Percentiles rank a stretch among this genome's conserved stretches.
phyloP scores from a whole-genome alignment of 2,329 filamentous ascomycete genomes.

The Aureobasidium sp. region DNA sequence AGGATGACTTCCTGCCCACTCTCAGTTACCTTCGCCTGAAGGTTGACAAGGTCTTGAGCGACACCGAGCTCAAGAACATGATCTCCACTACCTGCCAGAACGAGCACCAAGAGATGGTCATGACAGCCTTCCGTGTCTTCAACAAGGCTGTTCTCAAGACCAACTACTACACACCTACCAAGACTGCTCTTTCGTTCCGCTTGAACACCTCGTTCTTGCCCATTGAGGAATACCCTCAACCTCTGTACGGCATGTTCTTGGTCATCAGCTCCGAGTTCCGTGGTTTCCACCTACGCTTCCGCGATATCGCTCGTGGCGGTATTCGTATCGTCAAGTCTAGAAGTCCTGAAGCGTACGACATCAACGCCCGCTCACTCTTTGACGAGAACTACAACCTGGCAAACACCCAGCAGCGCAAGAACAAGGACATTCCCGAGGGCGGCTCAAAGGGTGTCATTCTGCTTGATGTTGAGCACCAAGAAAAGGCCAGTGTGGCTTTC shows the following conservation, averaged over 20 bases:
- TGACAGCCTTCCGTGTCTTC: constrained; percentile 94
- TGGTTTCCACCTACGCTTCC: constrained; percentile 94
- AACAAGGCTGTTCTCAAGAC: constrained; percentile 92
- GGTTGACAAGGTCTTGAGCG: constrained; percentile 65
- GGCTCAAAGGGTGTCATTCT: constrained; percentile 97
- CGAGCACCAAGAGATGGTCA: constrained; percentile 96
- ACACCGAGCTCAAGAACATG: constrained; percentile 62
- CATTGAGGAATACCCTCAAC: constrained; percentile 83
- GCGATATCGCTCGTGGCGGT: constrained; percentile 91
- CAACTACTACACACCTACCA: constrained; percentile 95
- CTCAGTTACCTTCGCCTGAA: constrained; percentile 58
- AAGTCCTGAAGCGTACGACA: constrained; percentile 89
- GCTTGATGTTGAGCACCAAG: constrained; percentile 86
- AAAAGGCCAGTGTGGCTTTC: constrained; percentile 84
- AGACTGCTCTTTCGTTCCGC: constrained; percentile 95
- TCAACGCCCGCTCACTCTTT: constrained; percentile 93
- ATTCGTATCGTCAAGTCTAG: constrained; percentile 98
- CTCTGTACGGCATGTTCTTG: constrained; percentile 95
- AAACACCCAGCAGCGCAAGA: constrained; percentile 98
- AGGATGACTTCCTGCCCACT: constrained; percentile 62
- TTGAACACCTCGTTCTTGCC: constrained; percentile 84
- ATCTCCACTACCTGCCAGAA: constrained; percentile 76
- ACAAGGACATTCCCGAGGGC: constrained; percentile 98
- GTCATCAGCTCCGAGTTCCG: constrained; percentile 95
- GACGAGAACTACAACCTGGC: constrained; percentile 98